phyloP scores from a whole-genome alignment of 2,329 filamentous ascomycete genomes.

The Teratosphaeria pseudoeucalypti region DNA sequence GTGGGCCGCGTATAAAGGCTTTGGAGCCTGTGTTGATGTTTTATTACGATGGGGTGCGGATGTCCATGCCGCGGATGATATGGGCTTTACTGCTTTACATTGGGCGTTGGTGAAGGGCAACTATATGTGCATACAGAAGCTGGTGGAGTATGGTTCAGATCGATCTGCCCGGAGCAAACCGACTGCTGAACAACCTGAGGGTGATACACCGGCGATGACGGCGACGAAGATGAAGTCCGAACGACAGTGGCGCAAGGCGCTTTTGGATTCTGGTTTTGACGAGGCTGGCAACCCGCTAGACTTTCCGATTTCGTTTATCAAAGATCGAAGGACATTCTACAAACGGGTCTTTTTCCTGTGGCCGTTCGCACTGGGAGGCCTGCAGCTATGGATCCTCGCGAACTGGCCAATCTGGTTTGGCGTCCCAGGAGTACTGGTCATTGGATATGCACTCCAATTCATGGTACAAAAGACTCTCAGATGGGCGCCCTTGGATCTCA shows the following conservation, averaged over 20 bases:
- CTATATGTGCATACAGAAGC: constrained; percentile 77
- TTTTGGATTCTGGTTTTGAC: constrained; percentile 76
- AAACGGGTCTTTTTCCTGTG: constrained; percentile 81
- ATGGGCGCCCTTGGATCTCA: constrained; percentile 80
- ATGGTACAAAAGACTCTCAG: constrained; percentile 65
- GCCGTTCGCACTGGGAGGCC: constrained; percentile 68
- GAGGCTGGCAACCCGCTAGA: constrained; percentile 62
- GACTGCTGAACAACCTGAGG: constrained; percentile 40
- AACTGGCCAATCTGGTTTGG: constrained; percentile 64
- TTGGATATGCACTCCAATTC: constrained; percentile 65
- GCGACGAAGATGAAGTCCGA: constrained; percentile 84
- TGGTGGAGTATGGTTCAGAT: constrained; percentile 92
- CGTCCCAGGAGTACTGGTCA: constrained; percentile 57
- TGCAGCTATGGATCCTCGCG: constrained; percentile 61
- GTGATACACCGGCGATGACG: constrained; percentile 79
- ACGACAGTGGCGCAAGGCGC: constrained; percentile 68
- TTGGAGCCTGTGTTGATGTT: constrained; percentile 79
- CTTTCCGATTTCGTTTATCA: constrained; percentile 65
- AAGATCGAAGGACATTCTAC: constrained; percentile 68
- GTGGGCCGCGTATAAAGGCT: constrained; percentile 99
- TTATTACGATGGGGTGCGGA: constrained; percentile 92
- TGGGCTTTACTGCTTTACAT: constrained; percentile 87
- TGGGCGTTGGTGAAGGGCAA: constrained; percentile 95
- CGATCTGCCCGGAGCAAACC: constrained; percentile 73
- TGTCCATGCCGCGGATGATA: constrained; percentile 80